A percentile compares a stretch with the other conserved stretches of the same genome.
Evolutionary conservation across 2,329 filamentous ascomycete species (phyloP).

Genomic region (Ciborinia camelliae): DNA sequence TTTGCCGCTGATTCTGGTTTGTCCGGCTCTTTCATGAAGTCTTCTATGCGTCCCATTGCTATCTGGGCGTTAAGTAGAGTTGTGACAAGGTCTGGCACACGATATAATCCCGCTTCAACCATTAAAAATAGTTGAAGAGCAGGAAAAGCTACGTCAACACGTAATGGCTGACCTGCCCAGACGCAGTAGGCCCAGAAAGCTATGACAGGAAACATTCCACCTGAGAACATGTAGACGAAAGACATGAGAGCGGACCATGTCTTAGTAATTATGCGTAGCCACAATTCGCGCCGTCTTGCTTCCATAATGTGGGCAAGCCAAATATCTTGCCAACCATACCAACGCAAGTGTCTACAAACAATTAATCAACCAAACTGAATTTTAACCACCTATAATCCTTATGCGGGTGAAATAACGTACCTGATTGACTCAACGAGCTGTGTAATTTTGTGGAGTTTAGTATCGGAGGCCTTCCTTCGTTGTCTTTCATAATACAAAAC

Average conservation of each 20-base stretch:
- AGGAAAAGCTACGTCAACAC: slow-evolving; percentile 81
- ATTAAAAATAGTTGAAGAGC: slow-evolving; percentile 77
- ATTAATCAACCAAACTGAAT: neutral
- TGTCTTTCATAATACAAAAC: slow-evolving; percentile 67
- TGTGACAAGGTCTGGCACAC: slow-evolving; percentile 72
- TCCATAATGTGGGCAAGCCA: slow-evolving; percentile 70
- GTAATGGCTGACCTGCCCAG: slow-evolving; percentile 62
- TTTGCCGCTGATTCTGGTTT: slow-evolving; percentile 52
- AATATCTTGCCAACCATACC: slow-evolving; percentile 70
- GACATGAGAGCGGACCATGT: slow-evolving; percentile 61
- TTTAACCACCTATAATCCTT: too few relatives aligned
- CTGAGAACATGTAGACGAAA: slow-evolving; percentile 68
- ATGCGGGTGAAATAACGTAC: neutral
- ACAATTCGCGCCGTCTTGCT: slow-evolving; percentile 64
- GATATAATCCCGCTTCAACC: slow-evolving; percentile 69
- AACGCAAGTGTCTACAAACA: slow-evolving; percentile 29
- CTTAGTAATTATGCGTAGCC: slow-evolving; percentile 59
- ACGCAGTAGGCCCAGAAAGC: slow-evolving; percentile 80
- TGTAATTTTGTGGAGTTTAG: slow-evolving; percentile 73
- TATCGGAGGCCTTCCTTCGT: slow-evolving; percentile 71
- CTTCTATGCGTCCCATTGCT: slow-evolving; percentile 75
- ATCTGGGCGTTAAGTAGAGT: slow-evolving; percentile 79
- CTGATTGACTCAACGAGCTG: slow-evolving; percentile 69
- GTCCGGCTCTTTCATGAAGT: slow-evolving; percentile 83
- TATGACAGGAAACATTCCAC: slow-evolving; percentile 72